These are phyloP conservation scores for Cyberlindnera nakhonratchasimensis DNA, from an alignment of 805 yeast species.

Conservation along the genomic window DNA sequence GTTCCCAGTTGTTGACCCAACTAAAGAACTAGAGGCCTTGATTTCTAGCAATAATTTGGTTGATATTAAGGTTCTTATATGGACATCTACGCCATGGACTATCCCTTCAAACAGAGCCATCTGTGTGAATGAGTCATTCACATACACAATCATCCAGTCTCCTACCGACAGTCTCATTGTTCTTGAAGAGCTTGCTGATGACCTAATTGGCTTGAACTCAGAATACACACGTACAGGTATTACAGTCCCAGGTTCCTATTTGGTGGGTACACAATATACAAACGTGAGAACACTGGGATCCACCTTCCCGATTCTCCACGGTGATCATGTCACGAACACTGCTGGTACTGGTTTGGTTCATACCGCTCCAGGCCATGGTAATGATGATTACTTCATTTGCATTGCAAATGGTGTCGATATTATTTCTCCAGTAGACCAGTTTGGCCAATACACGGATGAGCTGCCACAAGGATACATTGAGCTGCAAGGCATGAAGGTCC, in stretches of 20 bases:
- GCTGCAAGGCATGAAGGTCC: slow-evolving; percentile 55
- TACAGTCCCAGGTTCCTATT: slow-evolving; percentile 39
- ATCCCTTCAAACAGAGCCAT: slow-evolving; percentile 83
- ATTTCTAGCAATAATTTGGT: slow-evolving; percentile 8
- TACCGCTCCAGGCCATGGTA: slow-evolving; percentile 97
- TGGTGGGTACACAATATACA: slow-evolving; percentile 43
- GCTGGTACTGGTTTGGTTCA: slow-evolving; percentile 97
- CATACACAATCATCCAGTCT: slow-evolving; percentile 49
- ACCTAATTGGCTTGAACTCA: slow-evolving; percentile 34
- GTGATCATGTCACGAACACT: slow-evolving; percentile 71
- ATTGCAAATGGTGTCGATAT: slow-evolving; percentile 51
- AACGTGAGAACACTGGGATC: slow-evolving; percentile 49
- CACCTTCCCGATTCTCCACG: slow-evolving; percentile 63
- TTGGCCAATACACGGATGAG: slow-evolving; percentile 60
- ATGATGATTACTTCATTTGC: slow-evolving; percentile 83
- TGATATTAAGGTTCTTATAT: slow-evolving; percentile 49
- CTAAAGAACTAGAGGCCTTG: slow-evolving; percentile 17
- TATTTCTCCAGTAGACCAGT: slow-evolving; percentile 74
- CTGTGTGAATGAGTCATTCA: slow-evolving; percentile 56
- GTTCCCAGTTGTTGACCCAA: slow-evolving; percentile 48
- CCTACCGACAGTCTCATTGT: slow-evolving; percentile 50
- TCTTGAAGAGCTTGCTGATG: slow-evolving; percentile 45
- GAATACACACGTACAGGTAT: slow-evolving; percentile 23
- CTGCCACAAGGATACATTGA: slow-evolving; percentile 46
- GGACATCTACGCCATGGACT: slow-evolving; percentile 99